Percentiles rank a stretch among this genome's conserved stretches.
These are phyloP conservation scores for Tylopilus intermedius DNA, from an alignment of 768 basidiomycete species.

Conservation along the genomic window DNA sequence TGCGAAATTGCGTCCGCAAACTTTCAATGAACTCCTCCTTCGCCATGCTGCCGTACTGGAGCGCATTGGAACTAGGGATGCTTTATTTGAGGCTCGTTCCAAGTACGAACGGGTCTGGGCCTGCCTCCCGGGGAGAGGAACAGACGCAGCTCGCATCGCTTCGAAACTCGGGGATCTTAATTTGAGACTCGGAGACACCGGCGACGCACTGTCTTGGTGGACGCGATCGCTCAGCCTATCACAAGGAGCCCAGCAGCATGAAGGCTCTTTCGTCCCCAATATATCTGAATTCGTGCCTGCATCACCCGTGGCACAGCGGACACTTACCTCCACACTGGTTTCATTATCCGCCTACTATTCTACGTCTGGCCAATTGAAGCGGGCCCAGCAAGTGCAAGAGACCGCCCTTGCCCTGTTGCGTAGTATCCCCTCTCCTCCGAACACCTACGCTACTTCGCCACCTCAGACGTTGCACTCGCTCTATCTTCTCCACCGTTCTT, in stretches of 20 bases:
- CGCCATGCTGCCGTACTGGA: constrained; percentile 57
- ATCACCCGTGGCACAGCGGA: constrained; percentile 61
- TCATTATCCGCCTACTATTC: constrained; percentile 72
- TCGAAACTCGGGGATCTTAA: constrained; percentile 65
- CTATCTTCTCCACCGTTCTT: constrained; percentile 66
- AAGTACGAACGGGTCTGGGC: constrained; percentile 59
- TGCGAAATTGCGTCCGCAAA: constrained; percentile 44
- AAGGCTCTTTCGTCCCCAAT: constrained; percentile 16
- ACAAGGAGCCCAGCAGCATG: constrained; percentile 27
- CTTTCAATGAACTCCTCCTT: constrained; percentile 49
- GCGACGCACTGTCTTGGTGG: constrained; percentile 68
- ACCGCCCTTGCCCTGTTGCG: constrained; percentile 50
- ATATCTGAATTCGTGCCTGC: constrained; percentile 41
- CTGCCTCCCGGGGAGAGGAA: constrained; percentile 34
- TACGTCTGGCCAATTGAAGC: constrained; percentile 46
- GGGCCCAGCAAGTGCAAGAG: constrained; percentile 57
- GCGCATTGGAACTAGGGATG: constrained; percentile 49
- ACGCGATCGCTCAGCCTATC: constrained; percentile 47
- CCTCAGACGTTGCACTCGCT: constrained; percentile 60
- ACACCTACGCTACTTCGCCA: constrained; percentile 41
- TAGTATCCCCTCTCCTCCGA: constrained; percentile 45
- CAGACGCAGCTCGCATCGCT: constrained; percentile 51
- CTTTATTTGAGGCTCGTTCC: constrained; percentile 48
- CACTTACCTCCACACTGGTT: constrained; percentile 54
- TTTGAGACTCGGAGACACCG: constrained; percentile 46